Conservation (phyloP, 345 rosid genomes). For the Nasturtium officinale region DNA sequence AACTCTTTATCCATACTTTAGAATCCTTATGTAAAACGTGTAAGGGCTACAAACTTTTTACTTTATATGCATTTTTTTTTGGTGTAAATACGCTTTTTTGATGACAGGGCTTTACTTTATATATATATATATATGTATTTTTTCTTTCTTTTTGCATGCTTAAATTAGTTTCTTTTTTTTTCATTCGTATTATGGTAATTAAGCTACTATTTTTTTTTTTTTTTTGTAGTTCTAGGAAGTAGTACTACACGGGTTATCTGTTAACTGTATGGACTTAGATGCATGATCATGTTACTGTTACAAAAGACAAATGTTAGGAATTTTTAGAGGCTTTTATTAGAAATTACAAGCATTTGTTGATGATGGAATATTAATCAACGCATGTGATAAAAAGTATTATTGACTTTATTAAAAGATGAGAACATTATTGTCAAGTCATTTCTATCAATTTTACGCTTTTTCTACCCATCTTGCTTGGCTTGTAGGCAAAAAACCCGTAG, state of each 20-base stretch:
- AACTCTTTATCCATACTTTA: slow-evolving; percentile 15
- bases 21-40: slow-evolving; percentile 36
- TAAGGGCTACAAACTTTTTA: not conserved
- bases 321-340: not conserved
- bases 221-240: not conserved
- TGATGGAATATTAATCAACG: not conserved
- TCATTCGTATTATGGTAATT: not conserved
- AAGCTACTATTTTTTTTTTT: not conserved
- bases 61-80: slow-evolving; percentile 4
- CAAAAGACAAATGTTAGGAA: not conserved
- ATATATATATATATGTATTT: not conserved
- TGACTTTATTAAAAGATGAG: slow-evolving; percentile 15
- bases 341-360: not conserved
- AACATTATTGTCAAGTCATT: slow-evolving; percentile 38
- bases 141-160: slow-evolving; percentile 1
- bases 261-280: not conserved
- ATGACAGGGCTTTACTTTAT: too few relatives aligned
- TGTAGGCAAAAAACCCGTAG: not conserved
- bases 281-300: not conserved
- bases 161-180: too few relatives aligned
- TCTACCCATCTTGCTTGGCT: slow-evolving; percentile 26
- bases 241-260: not conserved
- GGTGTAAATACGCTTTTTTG: too few relatives aligned
- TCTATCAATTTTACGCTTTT: slow-evolving; percentile 37
- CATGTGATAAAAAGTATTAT: not conserved